These are phyloP conservation scores for Trichoderma citrinoviride DNA, from an alignment of 2,329 filamentous ascomycete genomes.

Conservation along the genomic window DNA sequence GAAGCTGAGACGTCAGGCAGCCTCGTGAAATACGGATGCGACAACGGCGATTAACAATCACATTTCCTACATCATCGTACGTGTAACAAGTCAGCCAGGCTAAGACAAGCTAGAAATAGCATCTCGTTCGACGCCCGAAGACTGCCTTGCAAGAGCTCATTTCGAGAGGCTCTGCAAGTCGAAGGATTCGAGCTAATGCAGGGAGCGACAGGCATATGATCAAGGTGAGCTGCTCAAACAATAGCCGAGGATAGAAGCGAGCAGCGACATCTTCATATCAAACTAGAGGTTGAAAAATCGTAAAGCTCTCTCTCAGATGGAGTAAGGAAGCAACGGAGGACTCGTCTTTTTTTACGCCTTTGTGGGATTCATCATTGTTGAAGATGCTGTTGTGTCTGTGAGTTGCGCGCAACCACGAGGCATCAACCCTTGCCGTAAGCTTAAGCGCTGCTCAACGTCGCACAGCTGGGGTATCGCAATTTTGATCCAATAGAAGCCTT, in stretches of 20 bases:
- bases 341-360: not conserved
- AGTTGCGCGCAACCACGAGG: not conserved
- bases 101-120: not conserved
- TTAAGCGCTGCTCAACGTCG: not conserved
- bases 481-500: not conserved
- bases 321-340: not conserved
- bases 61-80: not conserved
- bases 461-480: not conserved
- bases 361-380: too few relatives aligned
- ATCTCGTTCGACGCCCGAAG: not conserved
- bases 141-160: not conserved
- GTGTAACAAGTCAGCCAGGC: not conserved
- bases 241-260: not conserved
- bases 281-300: not conserved
- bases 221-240: not conserved
- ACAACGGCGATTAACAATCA: not conserved
- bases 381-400: not conserved
- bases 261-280: not conserved
- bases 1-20: not conserved
- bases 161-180: not conserved
- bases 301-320: too few relatives aligned
- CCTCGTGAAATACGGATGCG: not conserved
- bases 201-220: not conserved
- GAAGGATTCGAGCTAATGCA: conserved; percentile 15
- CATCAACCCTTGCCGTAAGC: not conserved